Base-by-base conservation (phyloP, 495 filamentous ascomycete genomes). In the Cladorrhinum samala region DNA sequence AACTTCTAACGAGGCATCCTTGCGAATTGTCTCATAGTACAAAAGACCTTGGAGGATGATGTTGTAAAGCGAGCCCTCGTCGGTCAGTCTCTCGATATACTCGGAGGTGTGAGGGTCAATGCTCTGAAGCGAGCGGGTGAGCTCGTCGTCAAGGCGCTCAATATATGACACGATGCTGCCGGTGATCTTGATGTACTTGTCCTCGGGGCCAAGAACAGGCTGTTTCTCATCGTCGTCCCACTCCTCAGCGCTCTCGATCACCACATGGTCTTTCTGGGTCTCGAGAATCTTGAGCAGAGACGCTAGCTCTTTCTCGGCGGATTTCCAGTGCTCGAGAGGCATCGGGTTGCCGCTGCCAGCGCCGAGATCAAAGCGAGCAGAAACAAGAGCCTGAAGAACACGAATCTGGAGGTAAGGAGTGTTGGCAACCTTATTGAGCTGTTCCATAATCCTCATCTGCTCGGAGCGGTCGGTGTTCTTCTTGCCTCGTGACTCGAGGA, bases 181-280 rank as follows among this genome's bases (percentile, higher is more conserved):
- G 13, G 94, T 89, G 56, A 99, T 84, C 71, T 87, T 86, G 69
- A 92, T 81, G 63, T 83, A 75, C 52, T 82, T 83, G 71, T 95
- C 83, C 53, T 83, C 89, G 8, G 75, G 61, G 14, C 75, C 79
- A 59, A 89, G 73, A 30, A 77, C 77, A 17, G 93, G 93, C 24
- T 82, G 82, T 72, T 94, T 96, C 57, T 97, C 94, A 59, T 97
- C 93, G 68, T 99, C 94, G 61, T 99, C 93, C 93, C 93, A 97
- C 66, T 99, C 94, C 57, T 99, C 93, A 14, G 91, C 93, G 55
- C 78, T 82, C 70, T 97, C 93, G 49, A 91, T 76, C 39, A 98
- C 86, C 48, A 97, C 76, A 59, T 90, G 83, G 55, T 91, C 81
- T 51, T 72, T 76, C 68, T 89, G 85, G 36, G 74, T 67, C 67